Evolutionary conservation across 2,329 filamentous ascomycete genomes (phyloP).

Genomic region (Escovopsis sp.): DNA sequence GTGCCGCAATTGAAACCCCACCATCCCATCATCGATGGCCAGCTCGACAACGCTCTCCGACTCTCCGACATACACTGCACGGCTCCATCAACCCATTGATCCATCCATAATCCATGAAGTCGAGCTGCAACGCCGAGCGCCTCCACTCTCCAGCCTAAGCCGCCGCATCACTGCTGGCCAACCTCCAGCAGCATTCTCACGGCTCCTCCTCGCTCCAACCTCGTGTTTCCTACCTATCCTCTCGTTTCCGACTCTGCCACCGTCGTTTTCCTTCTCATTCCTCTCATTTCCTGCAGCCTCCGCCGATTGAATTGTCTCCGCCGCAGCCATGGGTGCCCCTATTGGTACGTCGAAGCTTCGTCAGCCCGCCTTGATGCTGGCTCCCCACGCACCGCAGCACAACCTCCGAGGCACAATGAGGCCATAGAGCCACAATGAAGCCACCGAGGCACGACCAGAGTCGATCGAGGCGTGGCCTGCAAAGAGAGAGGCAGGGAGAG

Average conservation of each 20-base stretch:
- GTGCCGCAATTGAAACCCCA: not conserved
- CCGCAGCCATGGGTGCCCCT: slow-evolving; percentile 35
- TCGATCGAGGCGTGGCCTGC: not conserved
- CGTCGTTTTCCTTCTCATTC: too few species aligned
- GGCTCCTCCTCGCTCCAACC: too few species aligned
- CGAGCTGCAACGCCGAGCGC: not conserved
- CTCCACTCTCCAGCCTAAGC: not conserved
- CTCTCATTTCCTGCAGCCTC: not conserved
- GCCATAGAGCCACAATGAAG: not conserved
- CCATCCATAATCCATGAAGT: too few species aligned
- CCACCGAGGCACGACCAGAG: slow-evolving; percentile 10
- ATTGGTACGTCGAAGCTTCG: slow-evolving; percentile 31
- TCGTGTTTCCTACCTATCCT: too few species aligned
- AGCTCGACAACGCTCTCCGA: not conserved
- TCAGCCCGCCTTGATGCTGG: slow-evolving; percentile 3
- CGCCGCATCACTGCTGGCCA: too few species aligned
- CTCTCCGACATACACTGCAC: not conserved
- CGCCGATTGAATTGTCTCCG: slow-evolving; percentile 7
- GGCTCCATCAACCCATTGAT: too few species aligned
- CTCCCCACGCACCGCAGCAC: not conserved
- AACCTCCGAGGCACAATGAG: not conserved
- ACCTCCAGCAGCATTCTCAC: too few species aligned
- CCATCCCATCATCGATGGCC: slow-evolving; percentile 1
- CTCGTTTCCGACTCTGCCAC: too few species aligned
- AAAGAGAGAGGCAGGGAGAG: too few species aligned